These are phyloP conservation scores for Neonectria sp. DNA, from an alignment of 2,329 filamentous ascomycete species.

Conservation along the genomic window DNA sequence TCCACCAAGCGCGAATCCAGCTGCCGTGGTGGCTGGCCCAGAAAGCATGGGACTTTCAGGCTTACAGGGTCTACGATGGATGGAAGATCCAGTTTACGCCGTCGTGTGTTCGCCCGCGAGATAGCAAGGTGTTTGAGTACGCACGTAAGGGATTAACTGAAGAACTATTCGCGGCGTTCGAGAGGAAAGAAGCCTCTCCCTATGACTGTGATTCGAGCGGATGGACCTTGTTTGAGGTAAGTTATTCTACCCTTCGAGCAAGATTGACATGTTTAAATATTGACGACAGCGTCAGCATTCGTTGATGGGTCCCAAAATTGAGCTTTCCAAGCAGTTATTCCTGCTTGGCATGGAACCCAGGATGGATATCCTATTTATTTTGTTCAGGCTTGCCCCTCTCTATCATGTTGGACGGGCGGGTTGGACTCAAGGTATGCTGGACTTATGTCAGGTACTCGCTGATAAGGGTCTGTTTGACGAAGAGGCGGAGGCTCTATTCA, in stretches of 20 bases:
- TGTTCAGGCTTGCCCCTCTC: fast-evolving
- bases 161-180: background rate
- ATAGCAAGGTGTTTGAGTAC: fast-evolving
- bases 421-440: background rate
- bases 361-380: background rate
- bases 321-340: background rate
- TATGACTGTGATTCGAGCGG: background rate
- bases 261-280: background rate
- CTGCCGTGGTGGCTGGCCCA: constrained; percentile 12
- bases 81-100: constrained; percentile 28
- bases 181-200: constrained; percentile 11
- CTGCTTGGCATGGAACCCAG: background rate
- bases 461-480: background rate
- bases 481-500: background rate
- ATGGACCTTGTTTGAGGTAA: background rate
- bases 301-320: background rate
- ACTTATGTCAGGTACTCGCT: background rate
- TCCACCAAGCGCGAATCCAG: constrained; percentile 11
- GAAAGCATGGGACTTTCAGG: constrained; percentile 30
- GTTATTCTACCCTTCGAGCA: background rate
- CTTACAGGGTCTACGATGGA: constrained; percentile 5
- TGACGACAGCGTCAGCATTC: background rate
- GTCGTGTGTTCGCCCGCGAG: background rate
- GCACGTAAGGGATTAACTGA: fast-evolving
- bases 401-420: fast-evolving